Percentiles rank a stretch among this genome's conserved stretches.
Evolutionary conservation across 2,329 filamentous ascomycete genomes (phyloP).

Genomic region (Verticillium dahliae): DNA sequence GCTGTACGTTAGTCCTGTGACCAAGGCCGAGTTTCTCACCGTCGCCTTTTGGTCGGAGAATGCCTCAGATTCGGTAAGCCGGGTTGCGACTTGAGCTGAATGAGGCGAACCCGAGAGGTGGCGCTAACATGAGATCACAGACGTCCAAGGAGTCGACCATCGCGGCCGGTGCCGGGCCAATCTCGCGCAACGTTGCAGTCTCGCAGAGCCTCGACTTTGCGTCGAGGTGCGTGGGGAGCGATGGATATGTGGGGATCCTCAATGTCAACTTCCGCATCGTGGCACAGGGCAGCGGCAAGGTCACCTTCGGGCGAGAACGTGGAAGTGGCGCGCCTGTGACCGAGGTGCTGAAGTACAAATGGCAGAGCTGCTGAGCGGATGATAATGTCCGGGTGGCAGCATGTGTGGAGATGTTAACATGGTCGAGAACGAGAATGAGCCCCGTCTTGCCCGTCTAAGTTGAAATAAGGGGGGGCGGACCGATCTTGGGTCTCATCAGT

Average conservation of each 20-base stretch:
- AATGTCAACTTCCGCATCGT: conserved; percentile 12
- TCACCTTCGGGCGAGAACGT: conserved; percentile 7
- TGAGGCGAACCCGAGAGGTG: background rate
- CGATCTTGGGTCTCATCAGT: background rate
- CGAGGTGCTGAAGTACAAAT: conserved; percentile 6
- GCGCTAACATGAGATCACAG: background rate
- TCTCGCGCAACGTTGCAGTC: conserved; percentile 7
- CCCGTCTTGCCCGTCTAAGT: background rate
- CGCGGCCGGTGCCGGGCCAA: background rate
- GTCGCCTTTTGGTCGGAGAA: conserved; percentile 8
- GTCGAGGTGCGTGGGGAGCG: conserved; percentile 7
- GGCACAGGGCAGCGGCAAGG: conserved; percentile 1
- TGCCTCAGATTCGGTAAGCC: conserved; percentile 5
- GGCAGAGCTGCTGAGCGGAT: conserved; percentile 4
- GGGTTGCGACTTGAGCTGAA: background rate
- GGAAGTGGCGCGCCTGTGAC: conserved; percentile 5
- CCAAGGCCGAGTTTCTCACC: conserved; percentile 6
- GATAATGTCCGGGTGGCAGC: background rate
- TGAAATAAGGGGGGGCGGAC: background rate
- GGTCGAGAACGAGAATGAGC: background rate
- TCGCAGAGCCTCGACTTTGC: conserved; percentile 4
- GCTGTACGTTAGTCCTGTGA: conserved; percentile 6
- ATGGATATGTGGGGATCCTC: conserved; percentile 11
- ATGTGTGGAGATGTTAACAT: background rate
- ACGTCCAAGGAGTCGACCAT: conserved; percentile 5